Evolutionary conservation across 2,329 filamentous ascomycete genomes (phyloP).

Genomic region (Pyricularia pennisetigena): DNA sequence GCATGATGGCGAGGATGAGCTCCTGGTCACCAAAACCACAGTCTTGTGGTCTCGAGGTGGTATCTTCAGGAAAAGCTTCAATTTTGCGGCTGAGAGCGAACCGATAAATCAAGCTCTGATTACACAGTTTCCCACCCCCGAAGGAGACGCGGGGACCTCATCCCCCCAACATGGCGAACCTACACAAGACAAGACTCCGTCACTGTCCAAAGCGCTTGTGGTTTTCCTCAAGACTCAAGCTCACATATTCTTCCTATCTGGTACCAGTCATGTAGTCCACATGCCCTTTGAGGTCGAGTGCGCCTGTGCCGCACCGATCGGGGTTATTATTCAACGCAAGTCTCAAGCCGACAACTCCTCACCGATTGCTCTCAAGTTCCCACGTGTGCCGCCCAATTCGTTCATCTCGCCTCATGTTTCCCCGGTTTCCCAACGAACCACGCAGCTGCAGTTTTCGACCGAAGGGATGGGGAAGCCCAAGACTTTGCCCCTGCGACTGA

Average conservation of each 20-base stretch:
- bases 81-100: conserved; percentile 80
- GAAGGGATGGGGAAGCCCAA: conserved; percentile 47
- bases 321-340: conserved; percentile 80
- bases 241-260: conserved; percentile 84
- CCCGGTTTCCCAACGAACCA: conserved; percentile 35
- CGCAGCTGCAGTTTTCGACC: conserved; percentile 44
- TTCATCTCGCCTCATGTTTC: conserved; percentile 64
- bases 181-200: conserved; percentile 2
- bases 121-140: conserved; percentile 58
- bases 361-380: conserved; percentile 45
- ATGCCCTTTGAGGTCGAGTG: conserved; percentile 91
- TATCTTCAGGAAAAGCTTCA: conserved; percentile 75
- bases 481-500: conserved; percentile 39
- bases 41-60: conserved; percentile 87
- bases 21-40: conserved; percentile 63
- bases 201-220: conserved; percentile 61
- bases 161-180: conserved; percentile 6
- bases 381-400: conserved; percentile 66
- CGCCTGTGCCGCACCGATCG: conserved; percentile 71
- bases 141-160: conserved; percentile 7
- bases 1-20: conserved; percentile 58
- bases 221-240: conserved; percentile 89
- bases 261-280: conserved; percentile 80
- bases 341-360: conserved; percentile 40
- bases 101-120: conserved; percentile 77